Conservation (phyloP, 352 stramenopile species). For the Globisporangium perplexum region DNA sequence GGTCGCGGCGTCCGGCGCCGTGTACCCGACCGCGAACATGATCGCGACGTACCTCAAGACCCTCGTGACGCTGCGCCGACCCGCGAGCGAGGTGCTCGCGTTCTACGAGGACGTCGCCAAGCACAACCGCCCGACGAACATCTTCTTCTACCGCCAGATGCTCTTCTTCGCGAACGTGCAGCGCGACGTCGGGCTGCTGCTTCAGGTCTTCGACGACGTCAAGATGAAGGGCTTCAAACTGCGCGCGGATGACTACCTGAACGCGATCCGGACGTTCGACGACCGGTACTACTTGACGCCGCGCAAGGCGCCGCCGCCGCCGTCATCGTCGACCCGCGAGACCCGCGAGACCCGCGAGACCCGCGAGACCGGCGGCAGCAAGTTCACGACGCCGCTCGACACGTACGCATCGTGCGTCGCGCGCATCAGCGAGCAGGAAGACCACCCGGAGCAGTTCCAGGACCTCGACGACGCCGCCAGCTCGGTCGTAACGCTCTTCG, state of each 20-base stretch:
- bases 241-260: conserved; percentile 42
- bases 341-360: too few relatives aligned
- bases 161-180: conserved; percentile 33
- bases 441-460: conserved; percentile 34
- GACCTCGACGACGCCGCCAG: conserved; percentile 25
- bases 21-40: conserved; percentile 67
- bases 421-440: conserved; percentile 34
- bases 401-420: conserved; percentile 38
- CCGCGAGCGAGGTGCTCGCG: conserved; percentile 34
- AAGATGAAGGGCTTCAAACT: conserved; percentile 65
- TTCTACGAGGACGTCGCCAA: conserved; percentile 37
- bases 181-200: conserved; percentile 24
- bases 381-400: conserved; percentile 28
- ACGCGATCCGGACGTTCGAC: conserved; percentile 45
- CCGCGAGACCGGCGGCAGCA: neutral
- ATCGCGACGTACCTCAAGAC: conserved; percentile 47
- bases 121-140: conserved; percentile 36
- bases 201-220: conserved; percentile 49
- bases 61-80: conserved; percentile 25
- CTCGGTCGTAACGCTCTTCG: conserved; percentile 41
- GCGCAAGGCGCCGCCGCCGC: neutral
- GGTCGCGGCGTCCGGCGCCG: conserved; percentile 17
- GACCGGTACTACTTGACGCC: conserved; percentile 30
- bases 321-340: too few relatives aligned
- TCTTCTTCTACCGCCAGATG: conserved; percentile 61